phyloP scores from a whole-genome alignment of 2,329 filamentous ascomycete genomes.

The Aspergillus luchuensis region DNA sequence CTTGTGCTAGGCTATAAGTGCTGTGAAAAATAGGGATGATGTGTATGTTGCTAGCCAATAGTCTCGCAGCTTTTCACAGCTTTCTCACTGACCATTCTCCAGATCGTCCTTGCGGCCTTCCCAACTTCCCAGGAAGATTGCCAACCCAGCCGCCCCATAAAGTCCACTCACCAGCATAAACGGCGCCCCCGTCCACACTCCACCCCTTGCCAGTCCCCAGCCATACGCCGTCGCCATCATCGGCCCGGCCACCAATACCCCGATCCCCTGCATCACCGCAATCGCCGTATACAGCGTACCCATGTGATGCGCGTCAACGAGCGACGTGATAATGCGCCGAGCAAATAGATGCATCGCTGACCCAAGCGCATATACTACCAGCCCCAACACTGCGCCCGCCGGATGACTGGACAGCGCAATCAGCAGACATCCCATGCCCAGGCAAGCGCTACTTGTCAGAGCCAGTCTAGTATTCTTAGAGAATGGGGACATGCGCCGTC shows the following conservation, averaged over 20 bases:
- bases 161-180: neutral
- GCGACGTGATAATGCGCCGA: constrained; percentile 31
- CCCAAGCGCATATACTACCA: constrained; percentile 28
- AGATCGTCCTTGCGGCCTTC: neutral
- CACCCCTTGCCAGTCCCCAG: neutral
- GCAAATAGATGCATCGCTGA: constrained; percentile 23
- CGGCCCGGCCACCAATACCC: constrained; percentile 28
- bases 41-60: neutral
- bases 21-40: no score
- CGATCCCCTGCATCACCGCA: constrained; percentile 26
- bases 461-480: neutral
- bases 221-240: neutral
- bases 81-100: neutral
- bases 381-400: constrained; percentile 19
- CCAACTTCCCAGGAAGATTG: neutral
- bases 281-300: constrained; percentile 33
- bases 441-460: neutral
- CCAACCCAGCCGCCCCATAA: neutral
- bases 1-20: no score
- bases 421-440: neutral
- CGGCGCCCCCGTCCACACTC: neutral
- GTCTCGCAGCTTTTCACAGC: neutral
- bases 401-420: constrained; percentile 5
- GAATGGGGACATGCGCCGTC: neutral
- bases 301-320: constrained; percentile 29